Evolutionary conservation across 2,329 filamentous ascomycete species (phyloP).

Genomic region (Apiospora malaysiana): DNA sequence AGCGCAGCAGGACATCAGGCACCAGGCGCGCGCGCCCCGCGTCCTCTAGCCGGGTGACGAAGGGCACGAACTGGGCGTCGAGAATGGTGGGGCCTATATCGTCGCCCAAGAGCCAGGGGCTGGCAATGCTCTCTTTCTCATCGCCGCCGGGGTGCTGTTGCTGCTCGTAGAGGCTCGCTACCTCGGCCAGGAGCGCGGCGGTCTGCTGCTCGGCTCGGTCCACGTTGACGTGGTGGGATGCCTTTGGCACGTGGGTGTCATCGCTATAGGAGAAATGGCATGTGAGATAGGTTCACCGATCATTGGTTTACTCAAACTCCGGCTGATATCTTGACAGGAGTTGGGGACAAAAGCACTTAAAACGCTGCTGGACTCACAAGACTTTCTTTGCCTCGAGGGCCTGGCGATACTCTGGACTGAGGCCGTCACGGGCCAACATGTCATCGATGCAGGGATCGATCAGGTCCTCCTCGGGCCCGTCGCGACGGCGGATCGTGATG

Average conservation of each 20-base stretch:
- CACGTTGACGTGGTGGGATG: slow-evolving; percentile 18
- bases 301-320: no score
- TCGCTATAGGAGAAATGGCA: background rate
- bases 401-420: slow-evolving; percentile 12
- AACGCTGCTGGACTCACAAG: slow-evolving; percentile 13
- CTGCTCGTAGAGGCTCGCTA: background rate
- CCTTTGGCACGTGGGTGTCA: slow-evolving; percentile 1
- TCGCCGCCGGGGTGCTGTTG: no score
- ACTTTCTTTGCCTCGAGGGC: slow-evolving; percentile 22
- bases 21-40: slow-evolving; percentile 13
- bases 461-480: slow-evolving; percentile 12
- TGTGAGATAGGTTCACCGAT: background rate
- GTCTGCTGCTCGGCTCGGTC: slow-evolving; percentile 20
- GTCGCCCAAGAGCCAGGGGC: slow-evolving; percentile 21
- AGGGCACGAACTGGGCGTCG: slow-evolving; percentile 24
- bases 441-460: background rate
- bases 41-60: slow-evolving; percentile 21
- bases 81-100: slow-evolving; percentile 18
- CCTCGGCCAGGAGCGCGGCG: background rate
- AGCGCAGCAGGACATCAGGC: slow-evolving; percentile 13
- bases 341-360: no score
- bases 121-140: no score
- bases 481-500: slow-evolving; percentile 11
- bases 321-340: no score
- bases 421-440: slow-evolving; percentile 19